Conservation (phyloP, 192 early-diverging fungal genomes). For the Rhizophagus sp. region DNA sequence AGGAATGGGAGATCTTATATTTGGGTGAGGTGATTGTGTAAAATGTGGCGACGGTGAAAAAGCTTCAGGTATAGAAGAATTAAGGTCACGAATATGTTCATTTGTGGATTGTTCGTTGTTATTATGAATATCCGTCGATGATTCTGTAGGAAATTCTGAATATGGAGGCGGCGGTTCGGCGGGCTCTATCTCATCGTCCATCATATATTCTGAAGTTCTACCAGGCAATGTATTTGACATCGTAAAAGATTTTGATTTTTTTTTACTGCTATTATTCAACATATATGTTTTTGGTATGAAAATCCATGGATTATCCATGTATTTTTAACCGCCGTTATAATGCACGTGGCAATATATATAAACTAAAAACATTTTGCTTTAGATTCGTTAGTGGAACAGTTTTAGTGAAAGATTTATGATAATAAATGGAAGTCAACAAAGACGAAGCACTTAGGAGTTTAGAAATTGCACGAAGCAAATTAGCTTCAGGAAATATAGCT, state of each 20-base stretch:
- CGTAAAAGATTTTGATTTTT: no score
- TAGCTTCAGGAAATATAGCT: slow-evolving; percentile 60
- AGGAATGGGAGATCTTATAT: background rate
- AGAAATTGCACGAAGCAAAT: slow-evolving; percentile 73
- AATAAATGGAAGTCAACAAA: slow-evolving; percentile 76
- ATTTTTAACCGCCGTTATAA: no score
- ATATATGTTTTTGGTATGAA: no score
- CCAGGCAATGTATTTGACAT: background rate
- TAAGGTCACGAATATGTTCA: background rate
- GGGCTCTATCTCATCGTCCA: background rate
- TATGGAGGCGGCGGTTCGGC: background rate
- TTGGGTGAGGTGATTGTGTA: background rate
- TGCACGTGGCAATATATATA: no score
- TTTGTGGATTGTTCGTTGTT: background rate
- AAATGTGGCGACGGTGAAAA: background rate
- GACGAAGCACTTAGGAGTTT: slow-evolving; percentile 85
- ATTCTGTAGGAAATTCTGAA: background rate
- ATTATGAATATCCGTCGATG: background rate
- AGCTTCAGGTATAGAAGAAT: background rate
- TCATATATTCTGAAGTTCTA: background rate
- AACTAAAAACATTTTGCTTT: no score
- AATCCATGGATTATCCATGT: no score
- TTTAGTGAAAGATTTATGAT: no score
- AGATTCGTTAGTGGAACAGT: no score
- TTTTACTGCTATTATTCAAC: no score